Evolutionary conservation across 495 filamentous ascomycete genomes (phyloP), one percentile per base, ranked within the genome.

Genomic region (Podospora conica): DNA sequence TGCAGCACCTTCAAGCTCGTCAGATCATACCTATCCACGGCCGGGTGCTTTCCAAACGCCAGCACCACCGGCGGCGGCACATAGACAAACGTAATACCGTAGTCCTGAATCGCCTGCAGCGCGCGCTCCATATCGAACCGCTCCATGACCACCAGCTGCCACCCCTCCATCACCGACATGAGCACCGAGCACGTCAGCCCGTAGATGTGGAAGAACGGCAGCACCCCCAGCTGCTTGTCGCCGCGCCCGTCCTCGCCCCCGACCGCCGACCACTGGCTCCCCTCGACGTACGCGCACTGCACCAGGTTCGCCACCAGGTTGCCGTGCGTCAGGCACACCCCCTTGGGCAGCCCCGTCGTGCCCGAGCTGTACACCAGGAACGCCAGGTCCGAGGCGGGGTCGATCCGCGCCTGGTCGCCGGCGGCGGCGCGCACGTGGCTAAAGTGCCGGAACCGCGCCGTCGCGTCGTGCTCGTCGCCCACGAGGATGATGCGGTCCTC

Each of bases 181-280:
- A 81, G 66, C 6, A 78, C 73, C 33, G 71, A 75, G 61, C 74
- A 79, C 20, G 74, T 76, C 20, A 80, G 73, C 15, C 78, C 79
- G 70, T 97, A 98, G 66, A 88, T 95, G 76, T 98, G 94, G 78
- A 93, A 97, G 74, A 98, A 97, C 0, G 95, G 84, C n/a, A 97
- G 71, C 65, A 97, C 89, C 2, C 89, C 92, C 53, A 97, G 71
- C 21, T 95, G 74, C 21, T 81, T 85, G 71, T 96, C 91, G 1
- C 89, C 88, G 54, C 85, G 77, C 0, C 85, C 86, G 73, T 88
- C 85, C 18, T 73, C 65, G 3, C 88, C 86, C 8, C 85, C 86
- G 55, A 87, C 77, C 76, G 86, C 87, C 3, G 73, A 80, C 65
- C 92, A 72, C 55, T 89, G 80, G 1, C 77, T 78, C 1, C 78